These are phyloP conservation scores for Elsinoe perseae DNA, from an alignment of 2,329 filamentous ascomycete species.

Conservation along the genomic window DNA sequence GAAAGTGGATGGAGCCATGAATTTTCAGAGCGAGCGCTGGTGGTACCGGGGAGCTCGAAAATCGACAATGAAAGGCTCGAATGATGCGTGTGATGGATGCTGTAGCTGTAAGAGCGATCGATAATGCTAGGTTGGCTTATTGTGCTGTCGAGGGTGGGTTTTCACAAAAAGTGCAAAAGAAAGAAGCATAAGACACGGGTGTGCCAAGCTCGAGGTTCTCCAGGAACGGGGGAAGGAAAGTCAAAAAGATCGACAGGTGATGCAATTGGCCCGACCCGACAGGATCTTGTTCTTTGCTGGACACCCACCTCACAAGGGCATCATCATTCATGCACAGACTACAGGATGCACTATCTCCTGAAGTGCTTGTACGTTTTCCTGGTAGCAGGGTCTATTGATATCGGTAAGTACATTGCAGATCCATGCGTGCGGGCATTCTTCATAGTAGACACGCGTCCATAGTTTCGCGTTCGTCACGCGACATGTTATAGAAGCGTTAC, in stretches of 20 bases:
- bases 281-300: not conserved
- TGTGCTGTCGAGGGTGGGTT: slow-evolving; percentile 1
- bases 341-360: not conserved
- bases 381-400: not conserved
- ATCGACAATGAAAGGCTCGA: not conserved
- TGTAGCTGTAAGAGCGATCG: not conserved
- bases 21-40: not conserved
- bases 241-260: slow-evolving; percentile 13
- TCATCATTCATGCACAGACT: not conserved
- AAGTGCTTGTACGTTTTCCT: not conserved
- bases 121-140: not conserved
- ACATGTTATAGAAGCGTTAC: not conserved
- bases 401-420: not conserved
- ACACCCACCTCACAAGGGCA: not conserved
- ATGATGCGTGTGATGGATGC: not conserved
- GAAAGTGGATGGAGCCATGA: slow-evolving; percentile 32
- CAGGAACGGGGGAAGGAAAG: slow-evolving; percentile 4
- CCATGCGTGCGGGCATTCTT: not conserved
- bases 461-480: slow-evolving; percentile 11
- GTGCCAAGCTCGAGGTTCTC: slow-evolving; percentile 14
- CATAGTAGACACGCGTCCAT: not conserved
- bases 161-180: slow-evolving; percentile 13
- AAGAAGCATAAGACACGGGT: slow-evolving; percentile 8
- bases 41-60: not conserved
- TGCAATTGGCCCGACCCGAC: slow-evolving; percentile 4